These are phyloP conservation scores for Fagopyrum tataricum DNA, from an alignment of 148 eudicot genomes.

Conservation along the genomic window DNA sequence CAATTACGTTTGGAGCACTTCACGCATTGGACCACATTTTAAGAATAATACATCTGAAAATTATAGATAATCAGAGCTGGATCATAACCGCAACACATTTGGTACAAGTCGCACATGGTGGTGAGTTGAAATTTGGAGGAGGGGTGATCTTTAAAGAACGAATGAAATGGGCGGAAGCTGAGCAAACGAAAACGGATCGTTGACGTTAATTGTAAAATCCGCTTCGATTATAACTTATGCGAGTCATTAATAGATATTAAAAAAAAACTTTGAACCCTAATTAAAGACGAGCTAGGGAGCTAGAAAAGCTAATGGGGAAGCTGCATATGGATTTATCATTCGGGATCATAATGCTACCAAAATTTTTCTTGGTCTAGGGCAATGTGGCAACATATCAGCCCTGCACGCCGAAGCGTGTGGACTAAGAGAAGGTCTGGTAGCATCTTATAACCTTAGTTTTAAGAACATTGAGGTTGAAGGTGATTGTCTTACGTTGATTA, in stretches of 20 bases:
- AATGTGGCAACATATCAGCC: too few species aligned
- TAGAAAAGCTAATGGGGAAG: background rate
- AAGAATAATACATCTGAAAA: background rate
- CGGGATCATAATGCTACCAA: too few species aligned
- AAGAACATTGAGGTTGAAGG: too few species aligned
- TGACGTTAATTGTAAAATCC: slow-evolving; percentile 27
- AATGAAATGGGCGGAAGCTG: slow-evolving; percentile 25
- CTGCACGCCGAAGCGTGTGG: too few species aligned
- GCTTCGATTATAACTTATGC: background rate
- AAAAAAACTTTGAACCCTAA: background rate
- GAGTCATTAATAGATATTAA: background rate
- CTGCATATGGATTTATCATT: background rate
- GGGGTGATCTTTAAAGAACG: background rate
- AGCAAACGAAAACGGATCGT: slow-evolving; percentile 67
- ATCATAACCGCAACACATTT: background rate
- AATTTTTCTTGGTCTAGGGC: too few species aligned
- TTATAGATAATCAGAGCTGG: background rate
- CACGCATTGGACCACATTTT: slow-evolving; percentile 23
- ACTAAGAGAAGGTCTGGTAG: too few species aligned
- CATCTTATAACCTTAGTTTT: too few species aligned
- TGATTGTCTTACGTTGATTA: too few species aligned
- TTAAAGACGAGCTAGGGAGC: slow-evolving; percentile 2
- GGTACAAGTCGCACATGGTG: slow-evolving; percentile 5
- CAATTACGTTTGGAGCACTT: slow-evolving; percentile 47
- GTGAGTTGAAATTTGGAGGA: slow-evolving; percentile 8